phyloP scores from a whole-genome alignment of 2,329 filamentous ascomycete genomes.

The Pyricularia pennisetigena region DNA sequence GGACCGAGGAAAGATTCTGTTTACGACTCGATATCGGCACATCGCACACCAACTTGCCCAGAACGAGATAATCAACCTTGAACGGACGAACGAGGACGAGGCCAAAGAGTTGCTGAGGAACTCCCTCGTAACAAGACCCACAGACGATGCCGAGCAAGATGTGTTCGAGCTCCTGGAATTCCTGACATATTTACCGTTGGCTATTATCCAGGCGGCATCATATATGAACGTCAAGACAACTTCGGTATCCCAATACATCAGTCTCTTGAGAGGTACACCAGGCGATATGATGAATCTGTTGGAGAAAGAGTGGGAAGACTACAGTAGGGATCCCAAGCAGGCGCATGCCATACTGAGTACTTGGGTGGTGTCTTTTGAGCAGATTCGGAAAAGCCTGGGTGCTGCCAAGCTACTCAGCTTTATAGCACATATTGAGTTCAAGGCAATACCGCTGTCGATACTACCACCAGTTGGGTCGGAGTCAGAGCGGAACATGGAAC shows the following conservation, averaged over 20 bases:
- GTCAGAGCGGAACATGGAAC: too few species aligned
- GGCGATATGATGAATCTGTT: constrained; percentile 18
- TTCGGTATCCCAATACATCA: constrained; percentile 7
- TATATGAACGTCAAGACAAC: constrained; percentile 9
- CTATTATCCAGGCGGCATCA: constrained; percentile 10
- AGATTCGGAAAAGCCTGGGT: constrained; percentile 20
- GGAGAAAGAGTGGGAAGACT: constrained; percentile 21
- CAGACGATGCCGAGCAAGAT: neutral
- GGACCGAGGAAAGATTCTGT: constrained; percentile 1
- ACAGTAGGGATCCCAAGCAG: constrained; percentile 16
- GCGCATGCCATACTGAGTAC: constrained; percentile 23
- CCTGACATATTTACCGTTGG: constrained; percentile 9
- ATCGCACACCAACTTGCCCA: constrained; percentile 5
- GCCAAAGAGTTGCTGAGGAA: too few species aligned
- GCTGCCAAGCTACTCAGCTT: too few species aligned
- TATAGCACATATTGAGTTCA: too few species aligned
- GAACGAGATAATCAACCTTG: constrained; percentile 2
- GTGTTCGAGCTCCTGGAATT: constrained; percentile 4
- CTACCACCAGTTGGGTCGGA: too few species aligned
- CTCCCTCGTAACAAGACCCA: too few species aligned
- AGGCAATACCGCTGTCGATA: too few species aligned
- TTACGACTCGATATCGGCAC: constrained; percentile 8
- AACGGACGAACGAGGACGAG: constrained; percentile 3
- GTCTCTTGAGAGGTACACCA: constrained; percentile 13
- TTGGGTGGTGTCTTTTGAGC: constrained; percentile 29